These are phyloP conservation scores for Wickerhamomyces tratensis DNA, from an alignment of 805 yeast genomes.

Conservation along the genomic window DNA sequence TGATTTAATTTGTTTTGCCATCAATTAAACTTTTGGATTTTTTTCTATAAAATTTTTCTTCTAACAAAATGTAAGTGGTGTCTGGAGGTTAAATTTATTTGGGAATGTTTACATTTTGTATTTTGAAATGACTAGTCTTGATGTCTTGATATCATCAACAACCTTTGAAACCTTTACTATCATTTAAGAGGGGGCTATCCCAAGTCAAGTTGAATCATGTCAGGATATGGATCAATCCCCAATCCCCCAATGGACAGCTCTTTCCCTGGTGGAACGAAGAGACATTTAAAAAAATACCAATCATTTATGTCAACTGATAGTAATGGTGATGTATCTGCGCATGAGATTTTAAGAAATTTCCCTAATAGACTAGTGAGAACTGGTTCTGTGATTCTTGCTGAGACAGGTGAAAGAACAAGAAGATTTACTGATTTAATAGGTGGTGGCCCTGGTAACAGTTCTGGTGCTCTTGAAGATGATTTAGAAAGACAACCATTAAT, in stretches of 20 bases:
- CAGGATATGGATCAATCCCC: neutral
- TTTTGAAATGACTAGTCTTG: too few species aligned
- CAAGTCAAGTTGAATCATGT: neutral
- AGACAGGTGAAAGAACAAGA: conserved; percentile 29
- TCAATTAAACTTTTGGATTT: too few species aligned
- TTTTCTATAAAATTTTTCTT: too few species aligned
- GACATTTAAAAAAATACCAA: conserved; percentile 7
- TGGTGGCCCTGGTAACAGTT: conserved; percentile 6
- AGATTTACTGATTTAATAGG: conserved; percentile 13
- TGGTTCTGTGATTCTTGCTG: conserved; percentile 34
- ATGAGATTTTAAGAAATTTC: conserved; percentile 5
- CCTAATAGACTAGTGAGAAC: conserved; percentile 12
- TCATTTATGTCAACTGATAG: conserved; percentile 15
- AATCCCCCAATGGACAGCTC: conserved; percentile 48
- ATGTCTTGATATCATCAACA: too few species aligned
- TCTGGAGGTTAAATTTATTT: neutral
- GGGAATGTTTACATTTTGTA: too few species aligned
- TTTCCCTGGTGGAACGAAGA: neutral
- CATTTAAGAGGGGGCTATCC: too few species aligned
- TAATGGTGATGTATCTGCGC: conserved; percentile 4
- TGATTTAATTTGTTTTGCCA: too few species aligned
- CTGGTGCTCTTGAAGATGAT: conserved; percentile 5
- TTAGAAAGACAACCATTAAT: conserved; percentile 9
- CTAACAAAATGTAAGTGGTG: neutral
- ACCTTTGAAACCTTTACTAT: too few species aligned